Evolutionary conservation across 192 early-diverging fungal species (phyloP), one percentile per base, ranked within the genome.

Genomic region (Lobosporangium transversale): DNA sequence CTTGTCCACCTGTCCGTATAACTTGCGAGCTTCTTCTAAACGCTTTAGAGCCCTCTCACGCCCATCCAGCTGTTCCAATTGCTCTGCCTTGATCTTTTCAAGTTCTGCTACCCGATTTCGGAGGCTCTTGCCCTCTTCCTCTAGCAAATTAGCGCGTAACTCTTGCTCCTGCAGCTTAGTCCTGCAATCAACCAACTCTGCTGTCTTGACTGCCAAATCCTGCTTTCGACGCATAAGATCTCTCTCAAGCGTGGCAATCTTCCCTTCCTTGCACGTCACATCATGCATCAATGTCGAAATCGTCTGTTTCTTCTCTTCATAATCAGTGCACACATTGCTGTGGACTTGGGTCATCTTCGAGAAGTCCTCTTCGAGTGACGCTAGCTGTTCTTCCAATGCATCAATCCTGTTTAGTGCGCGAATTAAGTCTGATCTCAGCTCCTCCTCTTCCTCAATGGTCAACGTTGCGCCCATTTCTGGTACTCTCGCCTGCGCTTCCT

Each of bases 1-100:
- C 53, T 75, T 53, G 27, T 59, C 58, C 29, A 75, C 58, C 52
- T 66, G 63, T 8, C 56, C 58, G 27, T 66, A 75, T 20, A 37
- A 59, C n/a, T 49, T 66, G 14, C 58, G 57, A 3, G 71, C 71
- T 3, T 53, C 43, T n/a, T 66, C 62, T 24, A 75, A 20, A 2
- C 57, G 58, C 11, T 40, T 37, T n/a, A 66, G 36, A 3, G 71
- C 71, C 14, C 57, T 36, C 21, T 66, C 63, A 4, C 57, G 63
- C 5, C 71, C 71, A 0, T 66, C 63, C 18, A 75, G 23, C 40
- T 66, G 63, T 21, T 66, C 52, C 33, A 36, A 43, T 30, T 65
- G 62, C 21, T 75, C 63, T 17, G 32, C 56, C 14, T 36, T 37
- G 12, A 35, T 21, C 9, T 45, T 45, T 36, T 75, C 31, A 12